Evolutionary conservation across 2,329 filamentous ascomycete genomes (phyloP).

Genomic region (Davidsoniella neocaledoniae): DNA sequence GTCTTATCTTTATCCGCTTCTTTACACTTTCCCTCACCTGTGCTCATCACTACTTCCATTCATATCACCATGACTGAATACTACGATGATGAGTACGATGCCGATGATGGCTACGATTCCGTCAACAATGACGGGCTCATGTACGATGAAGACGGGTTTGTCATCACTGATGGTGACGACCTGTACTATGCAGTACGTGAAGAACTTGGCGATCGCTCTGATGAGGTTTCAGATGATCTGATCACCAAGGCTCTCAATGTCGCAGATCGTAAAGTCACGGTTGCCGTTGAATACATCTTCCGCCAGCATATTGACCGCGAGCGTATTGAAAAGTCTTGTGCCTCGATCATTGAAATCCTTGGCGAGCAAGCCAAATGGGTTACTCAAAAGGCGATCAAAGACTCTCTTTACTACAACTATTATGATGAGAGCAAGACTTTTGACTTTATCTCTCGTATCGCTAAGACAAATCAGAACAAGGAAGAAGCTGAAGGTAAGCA

Average conservation of each 20-base stretch:
- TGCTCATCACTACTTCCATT: not conserved
- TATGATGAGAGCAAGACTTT: slow-evolving; percentile 71
- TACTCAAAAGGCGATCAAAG: slow-evolving; percentile 49
- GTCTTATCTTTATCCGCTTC: not conserved
- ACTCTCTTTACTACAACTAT: slow-evolving; percentile 78
- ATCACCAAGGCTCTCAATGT: slow-evolving; percentile 3
- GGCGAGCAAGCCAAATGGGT: slow-evolving; percentile 30
- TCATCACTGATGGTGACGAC: slow-evolving; percentile 2
- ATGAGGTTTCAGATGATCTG: slow-evolving; percentile 7
- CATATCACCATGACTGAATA: slow-evolving; percentile 9
- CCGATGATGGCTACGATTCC: slow-evolving; percentile 26
- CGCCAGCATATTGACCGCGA: slow-evolving; percentile 7
- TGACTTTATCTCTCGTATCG: slow-evolving; percentile 46
- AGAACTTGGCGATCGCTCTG: slow-evolving; percentile 8
- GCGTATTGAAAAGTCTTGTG: not conserved
- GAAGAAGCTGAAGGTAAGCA: slow-evolving; percentile 27
- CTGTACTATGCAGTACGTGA: not conserved
- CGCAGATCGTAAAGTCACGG: not conserved
- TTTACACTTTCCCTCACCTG: no score
- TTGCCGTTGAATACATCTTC: slow-evolving; percentile 7
- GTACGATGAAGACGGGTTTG: slow-evolving; percentile 4
- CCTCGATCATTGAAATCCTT: slow-evolving; percentile 25
- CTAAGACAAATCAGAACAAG: slow-evolving; percentile 25
- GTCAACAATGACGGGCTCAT: slow-evolving; percentile 25
- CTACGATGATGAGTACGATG: slow-evolving; percentile 17